Evolutionary conservation across 78 protist species (phyloP).

Genomic region (Dictyostelium citrinum): DNA sequence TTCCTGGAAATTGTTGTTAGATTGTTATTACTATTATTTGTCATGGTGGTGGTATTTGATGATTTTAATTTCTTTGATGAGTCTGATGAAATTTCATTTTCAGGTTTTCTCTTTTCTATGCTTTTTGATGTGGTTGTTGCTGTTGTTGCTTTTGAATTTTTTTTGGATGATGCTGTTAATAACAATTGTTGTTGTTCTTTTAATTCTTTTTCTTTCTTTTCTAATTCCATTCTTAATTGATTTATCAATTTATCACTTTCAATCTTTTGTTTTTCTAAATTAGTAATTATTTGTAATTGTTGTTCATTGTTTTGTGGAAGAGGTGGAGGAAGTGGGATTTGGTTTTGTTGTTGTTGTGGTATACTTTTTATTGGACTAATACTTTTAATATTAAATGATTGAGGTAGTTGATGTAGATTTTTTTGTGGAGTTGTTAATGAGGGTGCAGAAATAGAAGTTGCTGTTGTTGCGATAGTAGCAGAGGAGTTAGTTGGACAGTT

Average conservation of each 20-base stretch:
- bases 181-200: background rate
- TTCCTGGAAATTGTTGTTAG: background rate
- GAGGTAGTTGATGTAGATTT: background rate
- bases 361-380: background rate
- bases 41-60: background rate
- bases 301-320: background rate
- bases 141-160: background rate
- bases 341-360: background rate
- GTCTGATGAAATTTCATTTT: background rate
- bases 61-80: background rate
- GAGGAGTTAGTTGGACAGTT: background rate
- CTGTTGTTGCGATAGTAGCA: background rate
- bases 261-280: background rate
- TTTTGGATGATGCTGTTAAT: background rate
- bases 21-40: too few relatives aligned
- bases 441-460: background rate
- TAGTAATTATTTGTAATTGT: background rate
- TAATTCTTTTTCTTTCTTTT: background rate
- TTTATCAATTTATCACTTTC: background rate
- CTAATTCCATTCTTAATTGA: constrained; percentile 9
- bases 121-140: background rate
- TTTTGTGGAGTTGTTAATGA: background rate
- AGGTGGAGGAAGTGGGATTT: background rate
- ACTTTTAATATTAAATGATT: background rate
- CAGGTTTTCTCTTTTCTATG: background rate